Base-by-base conservation (phyloP, 2,329 filamentous ascomycete species). In the Alternaria sp. region DNA sequence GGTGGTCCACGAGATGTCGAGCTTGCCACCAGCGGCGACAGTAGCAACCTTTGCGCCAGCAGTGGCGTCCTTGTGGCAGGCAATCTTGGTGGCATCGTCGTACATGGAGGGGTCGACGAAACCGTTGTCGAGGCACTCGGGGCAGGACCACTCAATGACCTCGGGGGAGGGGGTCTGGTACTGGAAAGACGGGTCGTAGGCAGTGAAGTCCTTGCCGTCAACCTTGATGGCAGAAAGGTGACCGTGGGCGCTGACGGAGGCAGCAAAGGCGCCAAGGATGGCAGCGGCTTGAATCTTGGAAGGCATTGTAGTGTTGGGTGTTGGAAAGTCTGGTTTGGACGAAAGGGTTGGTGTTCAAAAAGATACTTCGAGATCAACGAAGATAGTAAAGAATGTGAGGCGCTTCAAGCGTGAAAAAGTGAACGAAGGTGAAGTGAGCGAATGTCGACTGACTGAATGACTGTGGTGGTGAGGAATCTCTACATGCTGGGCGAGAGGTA, bases 1-100 rank as follows among this genome's bases (percentile, higher is more conserved):
- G 15, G 81, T 81, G 61, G 83, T 86, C 90, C 89, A 91, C 70
- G 87, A 83, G 52, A 91, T 79, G 62, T 85, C 81, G 68, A 91
- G 74, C 15, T 82, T 82, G 68, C 81, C 81, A 62, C 90, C 90
- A 15, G 89, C 90, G 11, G 83, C 81, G 44, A 90, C 84, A 13
- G 83, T 78, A 13, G 86, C 86, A 65, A 84, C 83, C 57, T 83
- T 80, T 15, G 79, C 70, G 43, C 83, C 86, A n/a, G 84, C 82
- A 17, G 82, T 81, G 23, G 85, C 87, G 47, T 79, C 78, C 73
- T 82, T 82, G 82, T 91, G 89, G 81, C 87, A 90, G 73, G 87
- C 86, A 63, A 90, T 88, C 72, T 89, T 83, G 32, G 82, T 63
- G 11, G 66, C 71, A 30, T 76, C 74, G 23, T 77, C 74, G 77